Conservation (phyloP, 805 yeast genomes). For the Metschnikowia bowlesiae region DNA sequence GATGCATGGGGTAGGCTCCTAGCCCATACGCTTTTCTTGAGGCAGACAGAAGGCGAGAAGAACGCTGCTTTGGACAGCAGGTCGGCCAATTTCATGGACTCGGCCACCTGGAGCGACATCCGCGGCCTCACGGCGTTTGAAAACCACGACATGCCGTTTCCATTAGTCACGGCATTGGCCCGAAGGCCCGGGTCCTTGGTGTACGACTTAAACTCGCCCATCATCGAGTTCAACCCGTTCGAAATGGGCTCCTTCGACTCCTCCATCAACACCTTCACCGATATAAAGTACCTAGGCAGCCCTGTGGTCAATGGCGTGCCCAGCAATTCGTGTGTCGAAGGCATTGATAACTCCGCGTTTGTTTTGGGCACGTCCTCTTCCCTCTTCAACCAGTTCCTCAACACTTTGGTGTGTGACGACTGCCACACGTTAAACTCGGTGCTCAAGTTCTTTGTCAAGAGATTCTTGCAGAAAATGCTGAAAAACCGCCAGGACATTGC, state of each 20-base stretch:
- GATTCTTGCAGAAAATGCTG: conserved; percentile 25
- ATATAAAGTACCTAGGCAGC: conserved; percentile 35
- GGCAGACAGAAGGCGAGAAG: conserved; percentile 7
- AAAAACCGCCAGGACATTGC: conserved; percentile 29
- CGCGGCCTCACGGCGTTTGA: conserved; percentile 23
- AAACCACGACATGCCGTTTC: conserved; percentile 40
- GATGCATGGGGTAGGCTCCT: conserved; percentile 80
- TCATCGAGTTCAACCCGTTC: conserved; percentile 38
- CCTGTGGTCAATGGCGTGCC: conserved; percentile 30
- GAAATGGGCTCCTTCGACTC: conserved; percentile 42
- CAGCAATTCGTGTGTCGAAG: conserved; percentile 25
- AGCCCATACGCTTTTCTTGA: conserved; percentile 57
- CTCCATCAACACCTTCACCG: conserved; percentile 35
- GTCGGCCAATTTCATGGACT: conserved; percentile 23
- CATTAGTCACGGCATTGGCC: conserved; percentile 34
- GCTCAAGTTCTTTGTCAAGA: conserved; percentile 23
- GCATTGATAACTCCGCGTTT: conserved; percentile 39
- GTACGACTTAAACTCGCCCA: conserved; percentile 34
- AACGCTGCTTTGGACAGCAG: neutral
- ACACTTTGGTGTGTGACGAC: conserved; percentile 32
- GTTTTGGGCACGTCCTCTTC: conserved; percentile 39
- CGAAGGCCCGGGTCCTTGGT: conserved; percentile 29
- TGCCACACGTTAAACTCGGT: conserved; percentile 23
- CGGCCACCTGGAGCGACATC: conserved; percentile 33
- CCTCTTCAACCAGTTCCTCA: conserved; percentile 33